These are phyloP conservation scores for Ophiostoma novo-ulmi DNA, from an alignment of 2,329 filamentous ascomycete species.

Conservation along the genomic window DNA sequence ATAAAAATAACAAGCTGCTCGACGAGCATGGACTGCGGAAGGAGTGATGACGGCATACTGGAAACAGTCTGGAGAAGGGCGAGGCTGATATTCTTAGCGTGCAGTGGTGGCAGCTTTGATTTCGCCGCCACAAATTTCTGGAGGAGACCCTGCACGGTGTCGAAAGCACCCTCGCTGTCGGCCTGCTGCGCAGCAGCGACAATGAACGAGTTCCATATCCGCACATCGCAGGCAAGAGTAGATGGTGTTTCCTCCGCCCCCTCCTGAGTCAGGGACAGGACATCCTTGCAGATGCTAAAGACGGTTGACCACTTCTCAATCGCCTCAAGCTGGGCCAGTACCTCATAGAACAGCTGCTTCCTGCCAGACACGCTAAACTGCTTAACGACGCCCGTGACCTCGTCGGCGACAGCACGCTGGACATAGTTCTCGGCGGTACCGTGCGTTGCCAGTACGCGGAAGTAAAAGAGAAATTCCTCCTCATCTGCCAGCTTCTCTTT, in stretches of 20 bases:
- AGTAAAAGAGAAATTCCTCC: constrained; percentile 48
- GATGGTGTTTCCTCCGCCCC: constrained; percentile 35
- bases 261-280: constrained; percentile 39
- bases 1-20: constrained; percentile 35
- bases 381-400: constrained; percentile 38
- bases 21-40: constrained; percentile 31
- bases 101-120: constrained; percentile 32
- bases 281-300: constrained; percentile 42
- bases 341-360: constrained; percentile 45
- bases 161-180: constrained; percentile 32
- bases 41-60: constrained; percentile 28
- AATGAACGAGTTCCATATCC: constrained; percentile 35
- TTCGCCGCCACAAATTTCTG: constrained; percentile 31
- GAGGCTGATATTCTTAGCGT: constrained; percentile 35
- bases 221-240: constrained; percentile 43
- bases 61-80: constrained; percentile 35
- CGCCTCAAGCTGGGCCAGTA: constrained; percentile 37
- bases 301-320: constrained; percentile 41
- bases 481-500: constrained; percentile 39
- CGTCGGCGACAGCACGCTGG: constrained; percentile 37
- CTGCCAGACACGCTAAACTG: constrained; percentile 45
- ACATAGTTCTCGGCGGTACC: constrained; percentile 41
- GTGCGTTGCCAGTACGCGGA: constrained; percentile 43
- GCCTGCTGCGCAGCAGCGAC: constrained; percentile 32
- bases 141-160: constrained; percentile 31